Base-by-base conservation (phyloP, 176 grass and related monocot species). In the Lolium rigidum region DNA sequence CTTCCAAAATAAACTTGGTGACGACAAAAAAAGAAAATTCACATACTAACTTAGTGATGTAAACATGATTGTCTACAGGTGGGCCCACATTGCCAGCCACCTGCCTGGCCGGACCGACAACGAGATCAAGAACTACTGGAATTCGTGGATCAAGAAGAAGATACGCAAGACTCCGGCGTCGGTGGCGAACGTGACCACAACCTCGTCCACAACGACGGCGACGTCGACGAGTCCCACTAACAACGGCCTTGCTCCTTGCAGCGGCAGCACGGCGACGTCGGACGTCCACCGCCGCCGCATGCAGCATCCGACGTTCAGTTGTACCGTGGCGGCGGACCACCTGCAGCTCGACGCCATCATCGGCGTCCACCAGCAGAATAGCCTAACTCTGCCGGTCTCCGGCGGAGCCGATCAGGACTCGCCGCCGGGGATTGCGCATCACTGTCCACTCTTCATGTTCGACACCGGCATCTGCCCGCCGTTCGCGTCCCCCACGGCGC, bases 121-220 rank as follows among this genome's bases (percentile, higher is more conserved):
- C 66, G 97, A 99, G 90, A 99, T 99, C 69, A 99, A 99, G 90
- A 99, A 99, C 87, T 99, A 99, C 54, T 99, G 97, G 97, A 99
- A 99, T 62, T 99, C 97, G 24, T 99, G 97, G 97, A 99, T 99
- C 85, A 99, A 99, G 84, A 99, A 99, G 90, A 99, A 99, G 92
- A 90, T 97, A 26, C 92, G 89, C 24, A 99, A 93, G 63, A 48
- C 72, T 76, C 72, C 72, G 14, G 72, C 22, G 14, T 68, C 79
- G 10, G 39, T 25, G 22, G 77, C 60, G 52, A 85, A 82, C 20
- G 73, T 50, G 25, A 75, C 85, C 17, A 78, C 59, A 61, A 83
- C 82, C 28, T 59, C 85, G 66, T 76, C 24, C 72, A 76, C 82
- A 39, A 80, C 55, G 77, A 82, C 77, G 20, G 44, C 83, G 76